Evolutionary conservation across 192 early-diverging fungal species (phyloP).

Genomic region (Blastocladiella britannica): DNA sequence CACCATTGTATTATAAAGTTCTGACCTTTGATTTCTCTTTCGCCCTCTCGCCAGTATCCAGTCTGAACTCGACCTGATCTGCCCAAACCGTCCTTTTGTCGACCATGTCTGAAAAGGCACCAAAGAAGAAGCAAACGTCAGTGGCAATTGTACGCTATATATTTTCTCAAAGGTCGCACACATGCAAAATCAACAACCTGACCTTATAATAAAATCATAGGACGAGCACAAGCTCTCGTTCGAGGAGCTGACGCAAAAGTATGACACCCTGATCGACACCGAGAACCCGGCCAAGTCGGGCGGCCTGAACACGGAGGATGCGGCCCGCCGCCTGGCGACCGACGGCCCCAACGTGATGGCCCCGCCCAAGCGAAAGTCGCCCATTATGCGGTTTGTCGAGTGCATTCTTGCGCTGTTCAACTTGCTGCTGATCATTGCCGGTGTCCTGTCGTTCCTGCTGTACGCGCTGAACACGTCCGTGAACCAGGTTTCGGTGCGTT

Average conservation of each 20-base stretch:
- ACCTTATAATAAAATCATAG: no score
- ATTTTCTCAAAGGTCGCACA: no score
- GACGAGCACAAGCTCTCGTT: slow-evolving; percentile 41
- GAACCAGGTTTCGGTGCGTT: no score
- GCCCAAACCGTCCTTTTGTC: no score
- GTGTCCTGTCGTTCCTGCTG: slow-evolving; percentile 60
- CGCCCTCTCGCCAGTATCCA: no score
- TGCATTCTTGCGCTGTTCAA: slow-evolving; percentile 69
- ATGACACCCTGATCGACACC: slow-evolving; percentile 24
- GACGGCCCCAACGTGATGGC: slow-evolving; percentile 71
- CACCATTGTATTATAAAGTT: no score
- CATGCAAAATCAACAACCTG: no score
- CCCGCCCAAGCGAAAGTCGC: slow-evolving; percentile 64
- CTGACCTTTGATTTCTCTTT: no score
- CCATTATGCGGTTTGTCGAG: slow-evolving; percentile 51
- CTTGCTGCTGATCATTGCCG: slow-evolving; percentile 61
- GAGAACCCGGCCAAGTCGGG: slow-evolving; percentile 40
- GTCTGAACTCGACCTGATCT: no score
- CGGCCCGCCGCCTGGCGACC: slow-evolving; percentile 34
- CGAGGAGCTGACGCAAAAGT: slow-evolving; percentile 25
- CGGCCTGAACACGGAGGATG: slow-evolving; percentile 43
- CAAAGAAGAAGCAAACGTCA: no score
- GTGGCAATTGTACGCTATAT: no score
- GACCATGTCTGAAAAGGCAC: no score
- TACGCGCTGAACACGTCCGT: slow-evolving; percentile 46